Base-by-base conservation (phyloP, 2,329 filamentous ascomycete genomes). In the Alternaria consortialis region DNA sequence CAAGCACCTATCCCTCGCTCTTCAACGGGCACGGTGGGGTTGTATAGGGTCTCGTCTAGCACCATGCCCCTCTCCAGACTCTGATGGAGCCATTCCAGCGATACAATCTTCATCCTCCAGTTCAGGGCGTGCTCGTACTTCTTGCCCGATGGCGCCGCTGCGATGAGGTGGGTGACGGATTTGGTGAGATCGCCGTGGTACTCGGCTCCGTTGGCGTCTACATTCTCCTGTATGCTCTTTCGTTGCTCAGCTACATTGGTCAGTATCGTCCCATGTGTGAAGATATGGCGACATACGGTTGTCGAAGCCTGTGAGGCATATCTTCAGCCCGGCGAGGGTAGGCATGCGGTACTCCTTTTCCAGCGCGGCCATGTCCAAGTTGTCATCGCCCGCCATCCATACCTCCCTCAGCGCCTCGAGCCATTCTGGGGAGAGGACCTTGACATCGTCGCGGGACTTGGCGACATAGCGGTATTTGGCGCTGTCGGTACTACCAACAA, bases 391-490 rank as follows among this genome's bases (percentile, higher is more conserved):
- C 52, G 87, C 83, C 68, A 94, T 90, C 95, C 95, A 99, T 44
- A 89, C 83, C 27, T 90, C 84, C 27, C 91, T 86, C 17, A 97
- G 86, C 15, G 91, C 91, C 57, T 94, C 89, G 51, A 99, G 86
- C 92, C 93, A 99, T 72, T 87, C 86, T n/a, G 90, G 87, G 43
- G 87, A 87, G 81, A 99, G 89, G 51, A 93, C 90, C 75, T 88
- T 89, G 73, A 99, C 90, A 74, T 99, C 95, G 48, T 90, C 88
- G 53, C 95, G 87, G 77, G 94, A 91, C 74, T 90, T 92, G 55
- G 94, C 95, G 73, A 98, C 94, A 83, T 97, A 97, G 78, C 90
- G 91, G 80, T 99, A 99, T 79, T 99, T 99, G 51, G 91, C 88
- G 1, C 94, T 98, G 76, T 94, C 88, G 72, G 93, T 91, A 72